These are phyloP conservation scores for Apophysomyces sp. DNA, from an alignment of 371 early-diverging fungal species.

Conservation along the genomic window DNA sequence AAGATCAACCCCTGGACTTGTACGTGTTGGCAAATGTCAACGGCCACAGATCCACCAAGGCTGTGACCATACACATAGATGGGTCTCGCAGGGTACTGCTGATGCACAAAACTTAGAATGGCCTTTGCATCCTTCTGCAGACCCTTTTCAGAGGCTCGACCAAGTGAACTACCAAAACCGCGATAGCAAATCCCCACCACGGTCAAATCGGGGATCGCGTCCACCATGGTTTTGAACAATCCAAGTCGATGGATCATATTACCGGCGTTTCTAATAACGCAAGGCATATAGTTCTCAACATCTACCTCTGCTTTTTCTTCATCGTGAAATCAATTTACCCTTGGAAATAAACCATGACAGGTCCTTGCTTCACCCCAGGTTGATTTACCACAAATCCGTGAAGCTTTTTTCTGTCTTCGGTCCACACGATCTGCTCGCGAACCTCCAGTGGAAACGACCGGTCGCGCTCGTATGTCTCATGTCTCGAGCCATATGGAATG, in stretches of 20 bases:
- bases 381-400: slow-evolving; percentile 14
- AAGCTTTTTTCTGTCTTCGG: slow-evolving; percentile 18
- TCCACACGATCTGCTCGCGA: slow-evolving; percentile 12
- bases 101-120: slow-evolving; percentile 19
- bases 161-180: slow-evolving; percentile 38
- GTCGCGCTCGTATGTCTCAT: slow-evolving; percentile 8
- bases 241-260: slow-evolving; percentile 41
- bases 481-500: slow-evolving; percentile 38
- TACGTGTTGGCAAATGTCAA: slow-evolving; percentile 11
- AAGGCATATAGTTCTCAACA: not conserved
- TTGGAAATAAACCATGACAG: slow-evolving; percentile 32
- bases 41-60: slow-evolving; percentile 39
- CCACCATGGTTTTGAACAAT: slow-evolving; percentile 24
- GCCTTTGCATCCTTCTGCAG: slow-evolving; percentile 28
- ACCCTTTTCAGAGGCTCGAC: slow-evolving; percentile 34
- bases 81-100: slow-evolving; percentile 12
- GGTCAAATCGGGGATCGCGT: slow-evolving; percentile 13
- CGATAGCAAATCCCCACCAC: slow-evolving; percentile 40
- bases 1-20: slow-evolving; percentile 31
- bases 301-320: not conserved
- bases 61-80: slow-evolving; percentile 40
- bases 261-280: slow-evolving; percentile 38
- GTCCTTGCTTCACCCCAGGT: slow-evolving; percentile 9
- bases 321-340: slow-evolving; percentile 11
- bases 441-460: slow-evolving; percentile 7